phyloP scores from a whole-genome alignment of 768 basidiomycete species.

The Steccherinum ochraceum region DNA sequence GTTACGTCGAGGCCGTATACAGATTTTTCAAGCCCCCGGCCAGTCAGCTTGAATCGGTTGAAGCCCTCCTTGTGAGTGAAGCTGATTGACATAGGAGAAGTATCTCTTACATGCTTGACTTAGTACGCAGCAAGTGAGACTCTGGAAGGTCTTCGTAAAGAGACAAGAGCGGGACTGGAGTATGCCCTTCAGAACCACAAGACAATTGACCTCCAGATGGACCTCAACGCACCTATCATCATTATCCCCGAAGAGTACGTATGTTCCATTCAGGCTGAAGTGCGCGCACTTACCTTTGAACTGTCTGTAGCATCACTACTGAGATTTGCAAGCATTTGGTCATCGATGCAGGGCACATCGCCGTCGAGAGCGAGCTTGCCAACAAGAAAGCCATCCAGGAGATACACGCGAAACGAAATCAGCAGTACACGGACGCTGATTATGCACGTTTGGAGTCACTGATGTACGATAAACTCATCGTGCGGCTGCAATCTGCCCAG shows the following conservation, averaged over 20 bases:
- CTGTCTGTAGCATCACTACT: slow-evolving; percentile 60
- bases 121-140: slow-evolving; percentile 91
- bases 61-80: slow-evolving; percentile 72
- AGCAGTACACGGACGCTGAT: slow-evolving; percentile 83
- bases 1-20: slow-evolving; percentile 88
- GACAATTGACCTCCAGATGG: slow-evolving; percentile 93
- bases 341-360: slow-evolving; percentile 94
- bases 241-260: slow-evolving; percentile 89
- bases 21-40: slow-evolving; percentile 91
- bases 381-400: slow-evolving; percentile 74
- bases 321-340: slow-evolving; percentile 80
- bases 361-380: slow-evolving; percentile 85
- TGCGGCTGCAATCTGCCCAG: slow-evolving; percentile 86
- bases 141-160: slow-evolving; percentile 86
- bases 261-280: background rate
- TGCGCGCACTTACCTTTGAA: background rate
- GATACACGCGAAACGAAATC: slow-evolving; percentile 76
- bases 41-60: slow-evolving; percentile 92
- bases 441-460: slow-evolving; percentile 79
- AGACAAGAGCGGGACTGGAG: slow-evolving; percentile 91
- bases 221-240: slow-evolving; percentile 95
- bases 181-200: slow-evolving; percentile 90
- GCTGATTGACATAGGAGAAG: background rate
- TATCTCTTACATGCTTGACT: slow-evolving; percentile 3
- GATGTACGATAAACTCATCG: slow-evolving; percentile 89